Percentiles rank a stretch among this genome's conserved stretches.
Evolutionary conservation across 192 early-diverging fungal genomes (phyloP).

Genomic region (Umbelopsis vinacea): DNA sequence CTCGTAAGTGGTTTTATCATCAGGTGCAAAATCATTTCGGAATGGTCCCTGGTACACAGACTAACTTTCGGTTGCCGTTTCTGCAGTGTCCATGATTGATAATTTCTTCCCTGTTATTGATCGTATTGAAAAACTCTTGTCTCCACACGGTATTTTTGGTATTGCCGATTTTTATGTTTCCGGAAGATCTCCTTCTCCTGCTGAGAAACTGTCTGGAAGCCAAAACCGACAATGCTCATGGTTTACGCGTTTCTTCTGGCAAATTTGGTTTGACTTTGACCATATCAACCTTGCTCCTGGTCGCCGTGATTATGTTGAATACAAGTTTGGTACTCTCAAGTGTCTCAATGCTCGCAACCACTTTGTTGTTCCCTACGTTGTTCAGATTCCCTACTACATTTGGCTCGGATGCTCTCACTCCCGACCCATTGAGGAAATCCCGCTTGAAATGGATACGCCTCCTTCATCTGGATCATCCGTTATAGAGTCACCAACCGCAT

Average conservation of each 20-base stretch:
- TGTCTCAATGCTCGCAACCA: slow-evolving; percentile 72
- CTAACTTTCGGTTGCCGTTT: neutral
- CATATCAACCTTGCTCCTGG: slow-evolving; percentile 79
- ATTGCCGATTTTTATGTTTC: slow-evolving; percentile 86
- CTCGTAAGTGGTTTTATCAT: slow-evolving; percentile 38
- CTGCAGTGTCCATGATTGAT: slow-evolving; percentile 83
- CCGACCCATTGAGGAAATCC: slow-evolving; percentile 24
- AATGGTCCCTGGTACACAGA: neutral
- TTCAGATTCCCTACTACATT: slow-evolving; percentile 88
- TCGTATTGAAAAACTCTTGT: slow-evolving; percentile 60
- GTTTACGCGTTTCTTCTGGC: slow-evolving; percentile 85
- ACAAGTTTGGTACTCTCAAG: slow-evolving; percentile 80
- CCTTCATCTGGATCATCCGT: slow-evolving; percentile 6
- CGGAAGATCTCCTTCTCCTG: slow-evolving; percentile 40
- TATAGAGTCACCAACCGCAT: slow-evolving; percentile 19
- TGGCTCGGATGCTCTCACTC: slow-evolving; percentile 74
- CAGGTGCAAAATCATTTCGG: neutral
- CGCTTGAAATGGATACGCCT: neutral
- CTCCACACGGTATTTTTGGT: slow-evolving; percentile 71
- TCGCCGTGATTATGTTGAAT: slow-evolving; percentile 85
- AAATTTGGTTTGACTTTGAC: slow-evolving; percentile 86
- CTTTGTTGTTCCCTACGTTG: slow-evolving; percentile 68
- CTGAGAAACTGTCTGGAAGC: slow-evolving; percentile 47
- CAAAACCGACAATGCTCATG: slow-evolving; percentile 73
- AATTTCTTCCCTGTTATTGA: slow-evolving; percentile 72